Percentiles rank a stretch among this genome's conserved stretches.
These are phyloP conservation scores for Pholiota adiposa DNA, from an alignment of 1,284 basidiomycete species.

Conservation along the genomic window DNA sequence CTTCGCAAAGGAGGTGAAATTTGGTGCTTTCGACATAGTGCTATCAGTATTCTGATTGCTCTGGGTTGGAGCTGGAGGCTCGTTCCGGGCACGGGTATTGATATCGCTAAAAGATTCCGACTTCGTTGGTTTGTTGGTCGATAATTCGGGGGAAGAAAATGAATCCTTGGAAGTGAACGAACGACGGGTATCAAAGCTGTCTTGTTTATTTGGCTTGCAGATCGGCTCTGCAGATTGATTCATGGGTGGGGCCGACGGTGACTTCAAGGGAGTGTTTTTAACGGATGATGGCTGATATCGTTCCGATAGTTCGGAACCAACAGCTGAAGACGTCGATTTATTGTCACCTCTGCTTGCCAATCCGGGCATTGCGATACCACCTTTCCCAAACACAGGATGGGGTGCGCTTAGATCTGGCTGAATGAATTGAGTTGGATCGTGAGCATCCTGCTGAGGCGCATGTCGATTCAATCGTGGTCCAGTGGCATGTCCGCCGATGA, in stretches of 20 bases:
- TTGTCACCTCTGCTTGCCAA: constrained; percentile 44
- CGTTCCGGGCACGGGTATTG: neutral
- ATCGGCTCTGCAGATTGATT: constrained; percentile 11
- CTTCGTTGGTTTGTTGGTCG: constrained; percentile 1
- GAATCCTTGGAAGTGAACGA: constrained; percentile 4
- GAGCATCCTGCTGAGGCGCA: constrained; percentile 69
- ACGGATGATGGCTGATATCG: constrained; percentile 26
- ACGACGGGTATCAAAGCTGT: neutral
- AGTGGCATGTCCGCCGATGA: constrained; percentile 75
- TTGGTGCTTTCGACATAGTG: constrained; percentile 4
- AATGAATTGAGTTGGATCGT: constrained; percentile 67
- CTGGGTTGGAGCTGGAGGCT: neutral
- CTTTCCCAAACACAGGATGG: constrained; percentile 75
- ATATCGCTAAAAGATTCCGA: neutral
- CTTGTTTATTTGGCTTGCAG: neutral
- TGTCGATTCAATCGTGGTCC: constrained; percentile 73
- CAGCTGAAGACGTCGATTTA: constrained; percentile 12
- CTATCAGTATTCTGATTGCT: constrained; percentile 1
- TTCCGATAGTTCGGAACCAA: constrained; percentile 27
- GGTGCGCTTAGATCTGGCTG: constrained; percentile 56
- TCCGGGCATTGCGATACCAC: constrained; percentile 75
- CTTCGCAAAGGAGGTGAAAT: constrained; percentile 5
- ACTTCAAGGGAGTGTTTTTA: constrained; percentile 9
- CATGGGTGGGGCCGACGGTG: constrained; percentile 12
- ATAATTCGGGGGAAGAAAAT: neutral